phyloP scores from a whole-genome alignment of 768 basidiomycete genomes.

The Kwoniella europaea region DNA sequence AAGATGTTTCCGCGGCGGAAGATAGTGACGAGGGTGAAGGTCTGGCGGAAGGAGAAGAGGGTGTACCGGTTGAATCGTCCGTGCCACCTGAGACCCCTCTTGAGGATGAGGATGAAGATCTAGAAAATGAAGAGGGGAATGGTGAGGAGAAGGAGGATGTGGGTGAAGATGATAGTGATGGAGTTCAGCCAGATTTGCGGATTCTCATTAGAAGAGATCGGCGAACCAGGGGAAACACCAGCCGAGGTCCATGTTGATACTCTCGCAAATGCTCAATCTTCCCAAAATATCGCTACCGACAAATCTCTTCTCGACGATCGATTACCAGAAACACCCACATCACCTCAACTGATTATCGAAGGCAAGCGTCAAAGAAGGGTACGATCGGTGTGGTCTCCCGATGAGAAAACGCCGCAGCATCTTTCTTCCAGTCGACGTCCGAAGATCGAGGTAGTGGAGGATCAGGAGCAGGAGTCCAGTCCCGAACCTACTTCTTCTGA shows the following conservation, averaged over 20 bases:
- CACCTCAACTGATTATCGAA: constrained; percentile 29
- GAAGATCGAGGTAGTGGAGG: constrained; percentile 42
- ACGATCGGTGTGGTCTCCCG: constrained; percentile 48
- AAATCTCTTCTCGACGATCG: constrained; percentile 38
- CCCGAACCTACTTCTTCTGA: constrained; percentile 10
- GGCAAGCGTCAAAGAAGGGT: constrained; percentile 47
- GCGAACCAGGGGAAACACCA: neutral
- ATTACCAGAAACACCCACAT: constrained; percentile 1
- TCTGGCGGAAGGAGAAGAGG: constrained; percentile 40
- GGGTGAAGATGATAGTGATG: neutral
- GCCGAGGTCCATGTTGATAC: neutral
- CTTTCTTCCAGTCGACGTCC: constrained; percentile 19
- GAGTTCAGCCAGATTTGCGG: constrained; percentile 18
- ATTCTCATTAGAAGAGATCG: constrained; percentile 5
- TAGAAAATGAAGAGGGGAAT: constrained; percentile 6
- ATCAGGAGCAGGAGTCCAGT: constrained; percentile 25
- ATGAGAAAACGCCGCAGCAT: constrained; percentile 32
- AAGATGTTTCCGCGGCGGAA: constrained; percentile 29
- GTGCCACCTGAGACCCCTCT: neutral
- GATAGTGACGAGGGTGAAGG: constrained; percentile 26
- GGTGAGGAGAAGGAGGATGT: neutral
- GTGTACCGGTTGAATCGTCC: constrained; percentile 11
- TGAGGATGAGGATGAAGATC: constrained; percentile 2
- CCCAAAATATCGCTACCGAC: constrained; percentile 18
- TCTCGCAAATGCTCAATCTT: neutral